phyloP scores from a whole-genome alignment of 1,139 yeast genomes.

The Yamadazyma songkhlaensis region DNA sequence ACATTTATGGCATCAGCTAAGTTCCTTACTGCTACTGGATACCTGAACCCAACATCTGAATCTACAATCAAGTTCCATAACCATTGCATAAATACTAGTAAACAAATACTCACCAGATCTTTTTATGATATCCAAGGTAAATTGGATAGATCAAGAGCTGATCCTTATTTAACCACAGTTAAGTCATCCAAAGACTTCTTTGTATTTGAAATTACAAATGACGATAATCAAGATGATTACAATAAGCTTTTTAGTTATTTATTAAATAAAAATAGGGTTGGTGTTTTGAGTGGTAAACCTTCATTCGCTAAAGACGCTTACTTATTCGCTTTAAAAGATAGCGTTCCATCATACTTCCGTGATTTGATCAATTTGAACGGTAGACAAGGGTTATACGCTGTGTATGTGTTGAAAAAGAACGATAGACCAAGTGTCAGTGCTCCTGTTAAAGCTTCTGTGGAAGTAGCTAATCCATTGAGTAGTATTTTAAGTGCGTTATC shows the following conservation, averaged over 20 bases:
- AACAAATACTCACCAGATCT: constrained; percentile 26
- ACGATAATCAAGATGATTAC: constrained; percentile 27
- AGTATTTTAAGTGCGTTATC: constrained; percentile 23
- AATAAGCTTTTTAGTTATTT: constrained; percentile 55
- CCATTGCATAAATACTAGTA: constrained; percentile 27
- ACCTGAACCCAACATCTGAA: constrained; percentile 24
- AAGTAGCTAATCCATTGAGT: constrained; percentile 12
- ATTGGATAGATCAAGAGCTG: constrained; percentile 52
- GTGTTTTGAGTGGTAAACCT: constrained; percentile 55
- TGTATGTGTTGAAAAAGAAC: constrained; percentile 48
- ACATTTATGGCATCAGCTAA: constrained; percentile 43
- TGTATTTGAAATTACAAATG: constrained; percentile 39
- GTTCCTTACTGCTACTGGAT: constrained; percentile 39
- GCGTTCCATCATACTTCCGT: constrained; percentile 27
- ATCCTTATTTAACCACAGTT: constrained; percentile 52
- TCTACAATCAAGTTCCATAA: constrained; percentile 20
- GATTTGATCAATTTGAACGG: constrained; percentile 10
- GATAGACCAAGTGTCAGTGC: constrained; percentile 21
- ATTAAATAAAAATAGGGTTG: constrained; percentile 48
- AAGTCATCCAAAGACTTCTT: constrained; percentile 49
- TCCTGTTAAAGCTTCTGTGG: constrained; percentile 4
- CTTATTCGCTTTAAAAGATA: constrained; percentile 44
- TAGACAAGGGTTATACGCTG: constrained; percentile 34
- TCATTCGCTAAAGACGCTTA: constrained; percentile 64
- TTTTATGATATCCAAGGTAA: constrained; percentile 61